Evolutionary conservation across 768 basidiomycete genomes (phyloP).

Genomic region (Pleurotus salmoneostramineus): DNA sequence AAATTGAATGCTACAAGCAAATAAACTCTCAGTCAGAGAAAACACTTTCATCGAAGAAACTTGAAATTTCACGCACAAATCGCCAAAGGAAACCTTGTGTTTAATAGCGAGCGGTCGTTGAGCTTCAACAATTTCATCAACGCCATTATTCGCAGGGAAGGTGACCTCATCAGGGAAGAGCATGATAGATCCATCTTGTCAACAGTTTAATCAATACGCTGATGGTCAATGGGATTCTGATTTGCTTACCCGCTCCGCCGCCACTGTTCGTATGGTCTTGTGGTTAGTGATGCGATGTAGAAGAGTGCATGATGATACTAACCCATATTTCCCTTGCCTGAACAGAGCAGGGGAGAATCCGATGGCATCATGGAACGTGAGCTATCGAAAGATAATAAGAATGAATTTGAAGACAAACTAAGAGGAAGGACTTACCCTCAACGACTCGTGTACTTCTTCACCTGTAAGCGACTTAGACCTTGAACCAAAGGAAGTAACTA

Average conservation of each 20-base stretch:
- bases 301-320: background rate
- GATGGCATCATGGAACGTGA: conserved; percentile 28
- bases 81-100: conserved; percentile 28
- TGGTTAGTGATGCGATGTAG: background rate
- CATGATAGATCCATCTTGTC: conserved; percentile 22
- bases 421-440: background rate
- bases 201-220: background rate
- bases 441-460: conserved; percentile 8
- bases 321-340: conserved; percentile 19
- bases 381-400: conserved; percentile 6
- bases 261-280: conserved; percentile 11
- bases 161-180: conserved; percentile 16
- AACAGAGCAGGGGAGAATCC: conserved; percentile 23
- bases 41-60: background rate
- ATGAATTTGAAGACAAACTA: background rate
- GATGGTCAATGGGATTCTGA: too few relatives aligned
- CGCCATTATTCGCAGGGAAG: conserved; percentile 19
- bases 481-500: background rate
- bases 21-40: background rate
- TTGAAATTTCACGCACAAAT: conserved; percentile 22
- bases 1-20: conserved; percentile 24
- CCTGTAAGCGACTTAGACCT: background rate
- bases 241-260: conserved; percentile 16
- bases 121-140: conserved; percentile 27
- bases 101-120: conserved; percentile 24